Evolutionary conservation across 2,329 filamentous ascomycete genomes (phyloP).

Genomic region (Cryoendolithus antarcticus): DNA sequence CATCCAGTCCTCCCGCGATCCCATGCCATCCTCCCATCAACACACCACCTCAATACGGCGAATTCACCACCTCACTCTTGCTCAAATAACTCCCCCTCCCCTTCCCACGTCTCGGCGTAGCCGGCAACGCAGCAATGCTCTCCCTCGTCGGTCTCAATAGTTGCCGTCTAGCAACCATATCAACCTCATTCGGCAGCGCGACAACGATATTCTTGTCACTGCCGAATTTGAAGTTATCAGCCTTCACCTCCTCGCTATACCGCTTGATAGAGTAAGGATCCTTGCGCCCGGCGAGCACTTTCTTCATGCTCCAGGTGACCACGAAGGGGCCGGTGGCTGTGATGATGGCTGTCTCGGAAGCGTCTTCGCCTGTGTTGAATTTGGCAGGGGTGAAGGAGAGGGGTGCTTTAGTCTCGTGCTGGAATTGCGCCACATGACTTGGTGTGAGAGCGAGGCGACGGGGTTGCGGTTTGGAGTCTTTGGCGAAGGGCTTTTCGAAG

Average conservation of each 20-base stretch:
- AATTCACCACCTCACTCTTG: slow-evolving; percentile 73
- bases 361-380: slow-evolving; percentile 80
- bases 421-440: slow-evolving; percentile 90
- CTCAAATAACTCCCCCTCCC: slow-evolving; percentile 55
- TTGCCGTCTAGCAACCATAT: slow-evolving; percentile 83
- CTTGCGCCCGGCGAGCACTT: slow-evolving; percentile 67
- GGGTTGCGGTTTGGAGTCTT: slow-evolving; percentile 86
- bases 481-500: slow-evolving; percentile 85
- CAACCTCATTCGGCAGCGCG: slow-evolving; percentile 89
- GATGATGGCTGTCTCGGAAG: slow-evolving; percentile 80
- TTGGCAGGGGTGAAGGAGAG: slow-evolving; percentile 82
- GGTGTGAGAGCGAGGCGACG: slow-evolving; percentile 80
- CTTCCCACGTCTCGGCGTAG: slow-evolving; percentile 22
- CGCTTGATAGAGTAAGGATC: slow-evolving; percentile 94
- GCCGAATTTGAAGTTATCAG: slow-evolving; percentile 96
- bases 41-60: slow-evolving; percentile 37
- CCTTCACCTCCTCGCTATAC: slow-evolving; percentile 89
- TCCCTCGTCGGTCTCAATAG: slow-evolving; percentile 83
- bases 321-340: slow-evolving; percentile 95
- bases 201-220: slow-evolving; percentile 98
- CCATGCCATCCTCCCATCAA: slow-evolving; percentile 1
- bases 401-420: slow-evolving; percentile 81
- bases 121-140: slow-evolving; percentile 60
- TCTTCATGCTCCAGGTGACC: slow-evolving; percentile 90
- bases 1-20: neutral